Evolutionary conservation across 129 eudicot genomes (phyloP).

Genomic region (Flaveria brownii): DNA sequence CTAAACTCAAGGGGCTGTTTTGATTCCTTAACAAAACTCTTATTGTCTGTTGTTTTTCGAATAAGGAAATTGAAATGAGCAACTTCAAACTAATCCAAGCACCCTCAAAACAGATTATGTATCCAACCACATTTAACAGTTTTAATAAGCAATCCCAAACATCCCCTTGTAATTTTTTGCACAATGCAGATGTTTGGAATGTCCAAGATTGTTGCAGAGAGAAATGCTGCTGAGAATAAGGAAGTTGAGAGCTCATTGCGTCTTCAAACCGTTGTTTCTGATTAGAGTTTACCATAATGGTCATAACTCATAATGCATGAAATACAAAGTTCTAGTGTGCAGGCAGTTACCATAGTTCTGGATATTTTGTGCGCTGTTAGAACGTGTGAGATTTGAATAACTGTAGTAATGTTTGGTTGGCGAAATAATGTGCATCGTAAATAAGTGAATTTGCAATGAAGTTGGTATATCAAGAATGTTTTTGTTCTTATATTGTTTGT

Average conservation of each 20-base stretch:
- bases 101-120: constrained; percentile 5
- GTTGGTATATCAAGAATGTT: neutral
- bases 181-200: constrained; percentile 75
- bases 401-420: neutral
- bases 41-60: neutral
- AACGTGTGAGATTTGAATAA: neutral
- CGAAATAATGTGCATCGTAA: neutral
- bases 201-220: constrained; percentile 67
- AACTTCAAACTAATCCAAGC: neutral
- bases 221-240: constrained; percentile 43
- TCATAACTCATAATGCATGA: neutral
- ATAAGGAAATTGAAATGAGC: neutral
- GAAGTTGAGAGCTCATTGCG: constrained; percentile 61
- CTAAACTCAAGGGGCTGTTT: neutral
- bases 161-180: neutral
- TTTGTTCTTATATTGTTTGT: neutral
- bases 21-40: neutral
- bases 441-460: neutral
- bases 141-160: neutral
- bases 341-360: neutral
- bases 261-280: constrained; percentile 52
- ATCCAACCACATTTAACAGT: neutral
- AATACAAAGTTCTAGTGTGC: neutral
- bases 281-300: constrained; percentile 23
- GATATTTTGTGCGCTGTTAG: neutral